Conservation (phyloP, 352 stramenopile species). For the Globisporangium okanoganense region DNA sequence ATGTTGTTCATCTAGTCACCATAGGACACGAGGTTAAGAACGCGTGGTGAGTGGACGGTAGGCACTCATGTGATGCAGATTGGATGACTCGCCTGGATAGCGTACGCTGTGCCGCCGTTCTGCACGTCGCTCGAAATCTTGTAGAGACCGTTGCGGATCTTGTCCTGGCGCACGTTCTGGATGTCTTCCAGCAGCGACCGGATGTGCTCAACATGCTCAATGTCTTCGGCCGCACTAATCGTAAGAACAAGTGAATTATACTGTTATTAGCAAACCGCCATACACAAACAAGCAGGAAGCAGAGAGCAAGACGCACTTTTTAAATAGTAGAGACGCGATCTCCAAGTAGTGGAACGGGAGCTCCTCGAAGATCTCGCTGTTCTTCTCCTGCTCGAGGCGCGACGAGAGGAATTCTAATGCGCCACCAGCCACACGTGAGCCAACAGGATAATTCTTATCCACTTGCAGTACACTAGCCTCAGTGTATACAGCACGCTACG, state of each 20-base stretch:
- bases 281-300: not conserved
- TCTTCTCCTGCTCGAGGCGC: conserved; percentile 65
- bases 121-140: conserved; percentile 78
- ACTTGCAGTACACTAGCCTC: not conserved
- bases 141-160: conserved; percentile 86
- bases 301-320: conserved; percentile 50
- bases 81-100: conserved; percentile 42
- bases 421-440: not conserved
- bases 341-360: conserved; percentile 88
- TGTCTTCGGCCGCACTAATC: conserved; percentile 69
- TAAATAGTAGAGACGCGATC: conserved; percentile 76
- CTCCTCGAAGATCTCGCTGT: conserved; percentile 70
- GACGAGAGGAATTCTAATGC: conserved; percentile 51
- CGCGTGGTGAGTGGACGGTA: not conserved
- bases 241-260: not conserved
- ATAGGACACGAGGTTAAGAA: too few species aligned
- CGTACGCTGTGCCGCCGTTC: conserved; percentile 62
- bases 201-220: conserved; percentile 80
- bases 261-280: not conserved
- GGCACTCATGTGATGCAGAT: not conserved
- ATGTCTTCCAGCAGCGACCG: conserved; percentile 84
- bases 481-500: not conserved
- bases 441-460: not conserved
- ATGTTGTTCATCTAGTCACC: conserved; percentile 81
- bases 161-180: conserved; percentile 86